Conservation (phyloP, 179 eudicot species). For the Gypsophila paniculata region DNA sequence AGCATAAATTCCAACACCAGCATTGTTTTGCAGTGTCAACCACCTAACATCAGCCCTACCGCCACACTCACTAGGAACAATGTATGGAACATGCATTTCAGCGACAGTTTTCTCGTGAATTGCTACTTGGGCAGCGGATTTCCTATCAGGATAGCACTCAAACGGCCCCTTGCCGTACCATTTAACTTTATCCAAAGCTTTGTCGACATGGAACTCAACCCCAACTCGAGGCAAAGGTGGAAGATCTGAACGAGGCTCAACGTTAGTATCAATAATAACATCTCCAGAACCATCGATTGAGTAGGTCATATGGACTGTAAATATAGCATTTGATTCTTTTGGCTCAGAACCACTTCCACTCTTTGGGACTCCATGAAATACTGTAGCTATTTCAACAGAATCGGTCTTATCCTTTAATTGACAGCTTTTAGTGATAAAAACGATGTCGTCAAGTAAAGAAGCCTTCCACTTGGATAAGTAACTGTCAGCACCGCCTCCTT, state of each 20-base stretch:
- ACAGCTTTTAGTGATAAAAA: constrained; percentile 48
- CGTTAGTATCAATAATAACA: constrained; percentile 54
- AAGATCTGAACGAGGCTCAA: constrained; percentile 58
- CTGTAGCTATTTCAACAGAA: constrained; percentile 42
- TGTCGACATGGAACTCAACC: constrained; percentile 72
- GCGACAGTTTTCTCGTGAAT: constrained; percentile 58
- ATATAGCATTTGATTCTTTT: constrained; percentile 34
- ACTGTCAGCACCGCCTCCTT: constrained; percentile 69
- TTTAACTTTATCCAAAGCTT: constrained; percentile 55
- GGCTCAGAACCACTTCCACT: constrained; percentile 29
- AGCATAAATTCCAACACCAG: constrained; percentile 70
- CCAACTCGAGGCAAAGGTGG: constrained; percentile 94
- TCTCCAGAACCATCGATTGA: constrained; percentile 76
- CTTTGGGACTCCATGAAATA: constrained; percentile 43
- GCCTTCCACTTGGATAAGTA: constrained; percentile 78
- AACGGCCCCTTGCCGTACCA: constrained; percentile 97
- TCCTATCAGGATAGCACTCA: constrained; percentile 93
- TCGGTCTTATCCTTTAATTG: constrained; percentile 40
- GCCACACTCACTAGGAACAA: constrained; percentile 82
- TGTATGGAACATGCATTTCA: constrained; percentile 94
- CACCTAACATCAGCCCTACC: constrained; percentile 96
- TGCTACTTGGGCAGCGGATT: constrained; percentile 80
- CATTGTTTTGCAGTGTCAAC: constrained; percentile 63
- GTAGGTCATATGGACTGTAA: constrained; percentile 48
- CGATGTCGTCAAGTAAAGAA: constrained; percentile 54